Evolutionary conservation across 148 eudicot species (phyloP).

Genomic region (Chenopodium suecicum): DNA sequence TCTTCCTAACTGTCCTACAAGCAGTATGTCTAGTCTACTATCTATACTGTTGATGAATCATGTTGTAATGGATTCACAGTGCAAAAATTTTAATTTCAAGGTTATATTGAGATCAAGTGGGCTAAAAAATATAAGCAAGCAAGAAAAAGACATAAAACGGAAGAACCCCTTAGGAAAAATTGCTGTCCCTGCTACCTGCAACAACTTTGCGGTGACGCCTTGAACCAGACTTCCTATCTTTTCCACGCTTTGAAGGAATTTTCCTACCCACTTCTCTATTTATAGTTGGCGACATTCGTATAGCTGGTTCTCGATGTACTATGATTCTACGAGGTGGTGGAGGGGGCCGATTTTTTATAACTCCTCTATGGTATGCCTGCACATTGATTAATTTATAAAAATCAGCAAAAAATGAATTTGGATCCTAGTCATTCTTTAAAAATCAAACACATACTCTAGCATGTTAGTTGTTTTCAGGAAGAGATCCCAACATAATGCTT

Average conservation of each 20-base stretch:
- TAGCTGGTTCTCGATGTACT: slow-evolving; percentile 24
- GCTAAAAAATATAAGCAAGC: neutral
- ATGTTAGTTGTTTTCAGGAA: neutral
- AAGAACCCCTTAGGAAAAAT: slow-evolving; percentile 29
- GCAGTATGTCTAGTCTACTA: slow-evolving; percentile 20
- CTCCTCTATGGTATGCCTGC: slow-evolving; percentile 85
- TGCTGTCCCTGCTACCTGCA: slow-evolving; percentile 41
- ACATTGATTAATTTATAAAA: neutral
- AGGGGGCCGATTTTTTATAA: slow-evolving; percentile 62
- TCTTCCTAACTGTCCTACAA: slow-evolving; percentile 26
- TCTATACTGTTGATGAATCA: slow-evolving; percentile 27
- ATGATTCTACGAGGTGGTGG: slow-evolving; percentile 34
- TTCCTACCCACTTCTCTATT: slow-evolving; percentile 36
- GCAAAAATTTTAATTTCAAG: slow-evolving; percentile 5
- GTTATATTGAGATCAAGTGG: neutral
- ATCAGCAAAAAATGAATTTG: neutral
- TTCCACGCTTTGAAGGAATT: slow-evolving; percentile 46
- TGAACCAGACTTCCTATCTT: slow-evolving; percentile 48
- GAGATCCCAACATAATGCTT: neutral
- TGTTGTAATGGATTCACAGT: slow-evolving; percentile 15
- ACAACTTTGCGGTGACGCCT: slow-evolving; percentile 63
- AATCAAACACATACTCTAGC: neutral
- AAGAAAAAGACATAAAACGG: slow-evolving; percentile 4
- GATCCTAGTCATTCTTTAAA: neutral
- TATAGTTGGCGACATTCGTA: slow-evolving; percentile 20